A percentile compares a stretch with the other conserved stretches of the same genome.
phyloP scores from a whole-genome alignment of 2,329 filamentous ascomycete species.

The Sarocladiaceae sp. region DNA sequence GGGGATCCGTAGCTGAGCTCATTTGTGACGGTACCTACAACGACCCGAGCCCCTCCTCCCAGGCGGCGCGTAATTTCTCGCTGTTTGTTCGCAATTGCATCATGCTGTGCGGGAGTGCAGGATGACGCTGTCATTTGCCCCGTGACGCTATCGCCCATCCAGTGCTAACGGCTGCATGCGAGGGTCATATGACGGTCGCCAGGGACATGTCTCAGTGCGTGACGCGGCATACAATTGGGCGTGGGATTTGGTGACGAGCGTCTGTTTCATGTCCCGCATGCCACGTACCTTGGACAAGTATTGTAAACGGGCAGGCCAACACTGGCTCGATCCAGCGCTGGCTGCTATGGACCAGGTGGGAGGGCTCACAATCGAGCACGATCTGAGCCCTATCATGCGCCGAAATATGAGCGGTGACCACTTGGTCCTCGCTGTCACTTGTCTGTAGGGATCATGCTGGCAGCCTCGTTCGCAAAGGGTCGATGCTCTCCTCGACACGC shows the following conservation, averaged over 20 bases:
- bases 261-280: constrained; percentile 5
- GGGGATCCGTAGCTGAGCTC: neutral
- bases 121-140: too few species aligned
- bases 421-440: neutral
- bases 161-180: constrained; percentile 1
- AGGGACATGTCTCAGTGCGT: neutral
- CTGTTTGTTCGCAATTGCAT: too few species aligned
- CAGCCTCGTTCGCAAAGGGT: neutral
- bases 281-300: constrained; percentile 5
- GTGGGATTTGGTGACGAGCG: neutral
- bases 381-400: neutral
- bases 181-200: constrained; percentile 4
- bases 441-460: constrained; percentile 3
- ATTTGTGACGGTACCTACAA: neutral
- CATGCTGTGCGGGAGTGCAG: too few species aligned
- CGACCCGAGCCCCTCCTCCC: too few species aligned
- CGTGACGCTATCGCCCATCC: neutral
- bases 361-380: neutral
- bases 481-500: too few species aligned
- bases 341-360: neutral
- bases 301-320: too few species aligned
- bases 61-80: too few species aligned
- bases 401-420: neutral
- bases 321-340: neutral
- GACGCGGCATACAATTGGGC: neutral